A percentile compares a stretch with the other conserved stretches of the same genome.
Evolutionary conservation across 2,329 filamentous ascomycete genomes (phyloP).

Genomic region (Dactylellina haptotyla): DNA sequence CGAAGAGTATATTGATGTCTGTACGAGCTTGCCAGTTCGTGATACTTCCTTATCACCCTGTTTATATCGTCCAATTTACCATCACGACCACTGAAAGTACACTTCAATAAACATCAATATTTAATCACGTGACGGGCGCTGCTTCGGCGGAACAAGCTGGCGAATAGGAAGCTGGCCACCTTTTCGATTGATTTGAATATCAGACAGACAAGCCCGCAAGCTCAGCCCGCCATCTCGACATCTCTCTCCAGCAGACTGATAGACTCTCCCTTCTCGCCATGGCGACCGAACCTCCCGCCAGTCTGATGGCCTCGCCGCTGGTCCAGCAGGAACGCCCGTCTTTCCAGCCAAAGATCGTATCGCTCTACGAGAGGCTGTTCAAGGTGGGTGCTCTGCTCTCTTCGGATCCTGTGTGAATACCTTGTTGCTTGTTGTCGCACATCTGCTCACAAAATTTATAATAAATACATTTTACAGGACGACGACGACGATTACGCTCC

Average conservation of each 20-base stretch:
- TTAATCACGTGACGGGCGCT: slow-evolving; percentile 34
- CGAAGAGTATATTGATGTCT: background rate
- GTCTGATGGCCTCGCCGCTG: slow-evolving; percentile 74
- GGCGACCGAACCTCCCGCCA: slow-evolving; percentile 30
- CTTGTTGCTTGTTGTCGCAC: background rate
- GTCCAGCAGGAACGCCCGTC: slow-evolving; percentile 91
- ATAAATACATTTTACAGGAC: background rate
- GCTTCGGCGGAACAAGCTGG: slow-evolving; percentile 28
- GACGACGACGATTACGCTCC: slow-evolving; percentile 72
- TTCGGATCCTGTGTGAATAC: slow-evolving; percentile 4
- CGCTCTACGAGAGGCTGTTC: slow-evolving; percentile 87
- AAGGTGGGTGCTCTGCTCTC: slow-evolving; percentile 69
- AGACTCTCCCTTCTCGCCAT: slow-evolving; percentile 5
- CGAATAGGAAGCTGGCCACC: slow-evolving; percentile 23
- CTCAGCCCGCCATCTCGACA: slow-evolving; percentile 15
- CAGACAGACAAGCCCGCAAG: no score
- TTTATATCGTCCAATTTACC: background rate
- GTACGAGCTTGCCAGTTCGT: background rate
- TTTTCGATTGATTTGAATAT: background rate
- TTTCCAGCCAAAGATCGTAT: slow-evolving; percentile 93
- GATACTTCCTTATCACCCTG: background rate
- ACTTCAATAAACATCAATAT: no score
- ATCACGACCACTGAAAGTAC: no score
- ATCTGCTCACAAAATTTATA: background rate
- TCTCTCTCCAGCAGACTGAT: background rate